These are phyloP conservation scores for Sporothrix curviconia DNA, from an alignment of 2,329 filamentous ascomycete genomes.

Conservation along the genomic window DNA sequence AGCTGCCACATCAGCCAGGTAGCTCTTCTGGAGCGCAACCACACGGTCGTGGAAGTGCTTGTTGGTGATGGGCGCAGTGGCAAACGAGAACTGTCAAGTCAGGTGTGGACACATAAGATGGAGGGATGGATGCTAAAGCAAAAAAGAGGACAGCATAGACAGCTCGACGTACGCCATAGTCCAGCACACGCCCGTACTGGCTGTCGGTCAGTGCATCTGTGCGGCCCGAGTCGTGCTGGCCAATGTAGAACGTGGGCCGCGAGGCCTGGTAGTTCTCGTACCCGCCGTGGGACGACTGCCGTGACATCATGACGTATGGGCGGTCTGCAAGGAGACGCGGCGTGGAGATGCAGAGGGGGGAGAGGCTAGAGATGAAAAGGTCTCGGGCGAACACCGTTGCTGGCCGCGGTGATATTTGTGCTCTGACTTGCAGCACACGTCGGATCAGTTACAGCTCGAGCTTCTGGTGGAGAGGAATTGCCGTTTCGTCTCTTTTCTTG, in stretches of 20 bases:
- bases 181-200: conserved; percentile 61
- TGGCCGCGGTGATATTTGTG: too few relatives aligned
- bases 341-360: not conserved
- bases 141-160: conserved; percentile 16
- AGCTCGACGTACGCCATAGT: conserved; percentile 53
- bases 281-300: conserved; percentile 12
- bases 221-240: conserved; percentile 65
- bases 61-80: conserved; percentile 73
- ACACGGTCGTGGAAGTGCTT: conserved; percentile 64
- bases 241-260: conserved; percentile 56
- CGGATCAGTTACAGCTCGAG: too few relatives aligned
- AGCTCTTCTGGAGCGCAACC: conserved; percentile 51
- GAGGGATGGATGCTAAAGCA: conserved; percentile 11
- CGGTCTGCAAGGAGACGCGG: too few relatives aligned
- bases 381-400: not conserved
- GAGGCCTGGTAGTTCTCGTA: conserved; percentile 25
- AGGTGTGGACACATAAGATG: not conserved
- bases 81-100: conserved; percentile 61
- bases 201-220: conserved; percentile 54
- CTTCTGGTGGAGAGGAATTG: not conserved
- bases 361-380: not conserved
- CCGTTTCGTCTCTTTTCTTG: not conserved
- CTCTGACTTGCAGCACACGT: not conserved
- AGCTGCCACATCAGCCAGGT: conserved; percentile 41
- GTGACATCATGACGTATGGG: conserved; percentile 4